Conservation (phyloP, 148 eudicot genomes). For the Camellia sinensis region DNA sequence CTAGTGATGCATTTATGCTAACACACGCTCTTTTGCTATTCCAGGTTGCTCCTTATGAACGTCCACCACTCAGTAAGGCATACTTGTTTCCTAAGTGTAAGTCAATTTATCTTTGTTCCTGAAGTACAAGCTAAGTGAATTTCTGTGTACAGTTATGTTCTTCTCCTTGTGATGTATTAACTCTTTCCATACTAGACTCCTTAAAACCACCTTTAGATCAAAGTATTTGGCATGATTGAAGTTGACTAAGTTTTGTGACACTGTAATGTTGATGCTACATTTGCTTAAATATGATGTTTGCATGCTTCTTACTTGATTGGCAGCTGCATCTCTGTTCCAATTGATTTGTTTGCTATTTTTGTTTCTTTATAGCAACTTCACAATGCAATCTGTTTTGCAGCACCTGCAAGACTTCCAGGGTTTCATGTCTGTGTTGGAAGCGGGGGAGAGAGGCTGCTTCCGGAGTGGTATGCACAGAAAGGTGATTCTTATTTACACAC, state of each 20-base stretch:
- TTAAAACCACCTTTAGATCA: neutral
- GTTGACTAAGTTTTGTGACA: neutral
- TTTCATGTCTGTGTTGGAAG: constrained; percentile 96
- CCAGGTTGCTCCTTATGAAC: constrained; percentile 98
- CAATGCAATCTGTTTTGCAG: constrained; percentile 36
- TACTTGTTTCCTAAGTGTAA: constrained; percentile 93
- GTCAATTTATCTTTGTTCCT: constrained; percentile 17
- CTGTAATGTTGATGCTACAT: neutral
- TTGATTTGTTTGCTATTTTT: constrained; percentile 2
- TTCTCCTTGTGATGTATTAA: neutral
- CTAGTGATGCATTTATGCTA: neutral
- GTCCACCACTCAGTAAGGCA: constrained; percentile 97
- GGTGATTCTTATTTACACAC: constrained; percentile 38
- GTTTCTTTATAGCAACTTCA: neutral
- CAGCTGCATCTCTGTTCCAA: neutral
- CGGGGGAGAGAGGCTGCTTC: constrained; percentile 89
- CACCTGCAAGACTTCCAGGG: constrained; percentile 98
- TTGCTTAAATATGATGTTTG: neutral
- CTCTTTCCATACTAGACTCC: neutral
- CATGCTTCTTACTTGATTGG: neutral
- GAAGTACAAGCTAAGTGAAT: neutral
- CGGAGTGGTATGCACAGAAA: constrained; percentile 92
- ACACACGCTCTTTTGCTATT: constrained; percentile 6
- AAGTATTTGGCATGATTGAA: neutral
- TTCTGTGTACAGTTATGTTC: neutral